Conservation (phyloP, 257 asterid species). For the Schizonepeta tenuifolia region DNA sequence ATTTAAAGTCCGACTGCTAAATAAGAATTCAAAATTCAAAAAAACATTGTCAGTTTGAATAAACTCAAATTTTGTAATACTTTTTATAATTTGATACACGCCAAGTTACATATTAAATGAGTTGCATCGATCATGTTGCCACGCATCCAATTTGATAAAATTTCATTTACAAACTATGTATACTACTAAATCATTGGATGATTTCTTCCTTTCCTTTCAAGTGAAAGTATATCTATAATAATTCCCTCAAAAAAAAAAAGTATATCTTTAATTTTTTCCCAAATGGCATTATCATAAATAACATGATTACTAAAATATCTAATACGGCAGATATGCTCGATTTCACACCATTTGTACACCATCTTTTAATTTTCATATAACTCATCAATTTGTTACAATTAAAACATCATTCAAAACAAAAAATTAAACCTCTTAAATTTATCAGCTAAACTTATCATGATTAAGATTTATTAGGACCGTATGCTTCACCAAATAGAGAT, state of each 20-base stretch:
- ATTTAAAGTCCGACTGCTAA: not conserved
- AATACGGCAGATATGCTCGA: not conserved
- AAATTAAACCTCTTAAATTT: too few species aligned
- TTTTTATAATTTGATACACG: not conserved
- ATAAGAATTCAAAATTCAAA: not conserved
- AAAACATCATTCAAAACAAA: too few species aligned
- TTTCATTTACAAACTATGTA: not conserved
- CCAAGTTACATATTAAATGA: slow-evolving; percentile 1
- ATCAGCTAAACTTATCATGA: too few species aligned
- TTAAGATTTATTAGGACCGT: too few species aligned
- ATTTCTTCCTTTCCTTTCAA: not conserved
- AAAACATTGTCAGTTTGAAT: not conserved
- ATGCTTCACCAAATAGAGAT: too few species aligned
- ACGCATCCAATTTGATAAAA: slow-evolving; percentile 1
- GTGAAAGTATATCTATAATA: not conserved
- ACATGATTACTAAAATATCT: too few species aligned
- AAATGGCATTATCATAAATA: not conserved
- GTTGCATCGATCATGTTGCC: slow-evolving; percentile 11
- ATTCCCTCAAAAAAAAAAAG: too few species aligned
- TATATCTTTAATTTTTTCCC: not conserved
- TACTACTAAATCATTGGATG: not conserved
- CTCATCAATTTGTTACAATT: too few species aligned
- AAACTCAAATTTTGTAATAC: not conserved
- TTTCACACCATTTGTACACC: too few species aligned
- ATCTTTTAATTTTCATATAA: too few species aligned